phyloP scores from a whole-genome alignment of 2,329 filamentous ascomycete species.

The Juglanconis oblonga region DNA sequence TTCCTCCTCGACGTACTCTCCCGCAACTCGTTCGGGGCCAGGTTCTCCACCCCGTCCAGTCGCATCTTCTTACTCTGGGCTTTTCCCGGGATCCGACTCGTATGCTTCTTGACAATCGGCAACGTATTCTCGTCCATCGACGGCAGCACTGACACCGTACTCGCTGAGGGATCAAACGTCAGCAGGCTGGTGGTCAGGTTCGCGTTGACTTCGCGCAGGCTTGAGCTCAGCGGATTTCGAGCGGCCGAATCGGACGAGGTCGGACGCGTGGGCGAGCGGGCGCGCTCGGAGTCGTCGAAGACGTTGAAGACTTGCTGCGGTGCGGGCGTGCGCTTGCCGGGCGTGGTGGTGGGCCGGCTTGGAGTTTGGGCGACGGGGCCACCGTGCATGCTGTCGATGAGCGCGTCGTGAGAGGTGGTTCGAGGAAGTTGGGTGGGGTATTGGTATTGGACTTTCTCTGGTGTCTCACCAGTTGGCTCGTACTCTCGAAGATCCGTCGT shows the following conservation, averaged over 20 bases:
- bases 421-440: constrained; percentile 77
- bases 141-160: constrained; percentile 35
- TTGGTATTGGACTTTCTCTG: constrained; percentile 75
- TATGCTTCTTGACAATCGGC: constrained; percentile 47
- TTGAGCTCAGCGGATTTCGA: constrained; percentile 36
- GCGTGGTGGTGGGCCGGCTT: constrained; percentile 20
- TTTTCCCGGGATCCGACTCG: constrained; percentile 29
- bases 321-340: constrained; percentile 30
- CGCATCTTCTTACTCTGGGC: constrained; percentile 33
- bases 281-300: constrained; percentile 20
- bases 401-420: constrained; percentile 52
- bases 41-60: constrained; percentile 50
- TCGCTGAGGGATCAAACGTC: constrained; percentile 41
- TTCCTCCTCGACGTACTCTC: constrained; percentile 50
- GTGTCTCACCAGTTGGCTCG: constrained; percentile 79
- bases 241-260: constrained; percentile 24
- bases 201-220: constrained; percentile 55
- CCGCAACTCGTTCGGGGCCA: constrained; percentile 42
- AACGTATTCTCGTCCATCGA: constrained; percentile 39
- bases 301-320: constrained; percentile 25
- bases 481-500: constrained; percentile 72
- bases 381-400: constrained; percentile 37
- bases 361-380: constrained; percentile 3
- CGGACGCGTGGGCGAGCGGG: constrained; percentile 20
- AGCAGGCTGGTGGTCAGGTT: constrained; percentile 36